Evolutionary conservation across 495 filamentous ascomycete species (phyloP), one percentile per base, ranked within the genome.

Genomic region (Apodospora peruviana): DNA sequence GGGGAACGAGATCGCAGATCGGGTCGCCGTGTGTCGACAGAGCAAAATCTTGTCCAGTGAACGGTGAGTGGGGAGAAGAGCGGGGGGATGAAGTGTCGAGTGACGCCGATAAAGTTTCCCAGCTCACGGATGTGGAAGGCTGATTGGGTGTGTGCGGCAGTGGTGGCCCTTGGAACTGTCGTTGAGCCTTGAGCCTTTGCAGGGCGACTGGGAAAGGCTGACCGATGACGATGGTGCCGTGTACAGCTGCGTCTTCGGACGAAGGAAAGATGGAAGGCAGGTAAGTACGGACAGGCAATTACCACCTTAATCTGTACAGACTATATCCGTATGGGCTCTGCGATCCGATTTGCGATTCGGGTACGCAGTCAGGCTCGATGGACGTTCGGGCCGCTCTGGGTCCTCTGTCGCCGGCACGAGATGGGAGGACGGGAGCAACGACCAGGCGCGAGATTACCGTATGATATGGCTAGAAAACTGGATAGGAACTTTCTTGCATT

Each of bases 91-190:
- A 21, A 37, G 39, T 39, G n/a, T 50, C 29, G 39, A 42, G 20
- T 47, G 50, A 52, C 42, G 42, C 43, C 21, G 45, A 52, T 47
- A 52, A 41, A 42, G 36, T 47, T 52, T 52, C 29, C 16, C 36
- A 23, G 40, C 11, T 17, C 37, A 27, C 11, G n/a, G 50, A 37
- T 48, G 21, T 18, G 39, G 25, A 12, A 48, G 45, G 45, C 50
- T 48, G 50, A 48, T 44, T 39, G 43, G 38, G 14, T 43, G 43
- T 44, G 41, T 27, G 21, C 24, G n/a, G n/a, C 32, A 9, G 19
- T 23, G 23, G 19, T 42, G 20, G 14, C 20, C 14, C 9, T 18
- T 40, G 14, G 11, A 19, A 40, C 37, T 40, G 14, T 40, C 18
- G 10, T 32, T 32, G 7, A 9, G 25, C 18, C 17, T 36, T 34